Conservation (phyloP, 1,284 basidiomycete species). For the Microbotryum intermedium region DNA sequence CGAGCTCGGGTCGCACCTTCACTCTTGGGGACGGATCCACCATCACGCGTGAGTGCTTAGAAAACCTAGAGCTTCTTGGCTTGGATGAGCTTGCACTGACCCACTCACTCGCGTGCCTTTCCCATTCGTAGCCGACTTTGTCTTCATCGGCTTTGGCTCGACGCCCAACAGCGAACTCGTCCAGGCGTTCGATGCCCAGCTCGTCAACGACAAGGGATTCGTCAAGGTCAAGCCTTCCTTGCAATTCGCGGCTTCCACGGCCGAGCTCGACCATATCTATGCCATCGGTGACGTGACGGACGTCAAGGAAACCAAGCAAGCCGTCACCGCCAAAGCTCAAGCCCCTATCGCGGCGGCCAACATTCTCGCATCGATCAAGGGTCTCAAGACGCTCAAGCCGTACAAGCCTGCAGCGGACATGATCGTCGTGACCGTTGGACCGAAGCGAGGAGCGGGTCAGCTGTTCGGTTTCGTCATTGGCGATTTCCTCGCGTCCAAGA, state of each 20-base stretch:
- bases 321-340: too few relatives aligned
- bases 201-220: slow-evolving; percentile 30
- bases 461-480: too few relatives aligned
- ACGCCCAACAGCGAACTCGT: slow-evolving; percentile 40
- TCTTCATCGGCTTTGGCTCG: slow-evolving; percentile 43
- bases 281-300: slow-evolving; percentile 35
- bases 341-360: too few relatives aligned
- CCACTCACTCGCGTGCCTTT: not conserved
- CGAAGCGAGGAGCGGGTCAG: too few relatives aligned
- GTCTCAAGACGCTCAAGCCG: too few relatives aligned
- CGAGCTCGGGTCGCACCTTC: slow-evolving; percentile 25
- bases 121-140: slow-evolving; percentile 38
- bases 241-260: slow-evolving; percentile 7
- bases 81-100: not conserved
- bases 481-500: too few relatives aligned
- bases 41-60: slow-evolving; percentile 33
- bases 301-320: slow-evolving; percentile 29
- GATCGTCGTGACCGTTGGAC: too few relatives aligned
- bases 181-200: slow-evolving; percentile 34
- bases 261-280: slow-evolving; percentile 26
- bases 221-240: slow-evolving; percentile 37
- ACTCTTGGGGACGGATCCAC: slow-evolving; percentile 29
- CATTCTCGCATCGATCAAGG: too few relatives aligned
- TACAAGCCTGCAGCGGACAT: too few relatives aligned
- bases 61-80: too few relatives aligned